Base-by-base conservation (phyloP, 1,284 basidiomycete genomes). In the Ganoderma sp. region DNA sequence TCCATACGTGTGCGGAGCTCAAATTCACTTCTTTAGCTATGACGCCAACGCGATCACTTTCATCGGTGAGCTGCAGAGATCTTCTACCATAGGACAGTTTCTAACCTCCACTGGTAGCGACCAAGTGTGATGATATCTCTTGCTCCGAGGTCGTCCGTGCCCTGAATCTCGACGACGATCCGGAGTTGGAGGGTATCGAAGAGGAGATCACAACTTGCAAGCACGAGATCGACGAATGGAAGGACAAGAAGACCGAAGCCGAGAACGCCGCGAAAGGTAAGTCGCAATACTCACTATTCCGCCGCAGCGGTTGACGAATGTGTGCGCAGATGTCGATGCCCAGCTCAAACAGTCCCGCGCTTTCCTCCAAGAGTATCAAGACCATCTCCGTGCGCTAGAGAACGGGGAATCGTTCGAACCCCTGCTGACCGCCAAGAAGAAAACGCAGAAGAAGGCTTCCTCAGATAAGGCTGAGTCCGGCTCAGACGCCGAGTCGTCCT, bases 121-220 rank as follows among this genome's bases (percentile, higher is more conserved):
- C 84, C 68, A 89, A 90, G 76, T 87, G 85, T 67, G 88, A 89
- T 67, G 88, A 90, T 69, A 84, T 90, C n/a, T 87, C 85, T 9
- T 88, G 86, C 67, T 84, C 83, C 0, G 87, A 89, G 71, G 84
- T 88, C 59, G 85, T 89, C 59, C 77, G 77, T 25, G 82, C 84
- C 1, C 79, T 90, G 48, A 71, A 78, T 37, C 79, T 89, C 5
- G 81, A 85, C 3, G 84, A 87, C 56, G 84, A 89, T 50, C 82
- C 84, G 1, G 83, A 84, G 63, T 78, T 88, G 14, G 82, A 84
- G 64, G 80, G 75, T 2, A 86, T 89, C 32, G 83, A 88, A 70
- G 81, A 81, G 0, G 80, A 79, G 39, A 79, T 89, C 25, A 78
- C 82, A 0, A 59, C 75, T n/a, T 78, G 82, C 60, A 77, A 77